phyloP scores from a whole-genome alignment of 371 early-diverging fungal genomes.

The Capniomyces stellatus region DNA sequence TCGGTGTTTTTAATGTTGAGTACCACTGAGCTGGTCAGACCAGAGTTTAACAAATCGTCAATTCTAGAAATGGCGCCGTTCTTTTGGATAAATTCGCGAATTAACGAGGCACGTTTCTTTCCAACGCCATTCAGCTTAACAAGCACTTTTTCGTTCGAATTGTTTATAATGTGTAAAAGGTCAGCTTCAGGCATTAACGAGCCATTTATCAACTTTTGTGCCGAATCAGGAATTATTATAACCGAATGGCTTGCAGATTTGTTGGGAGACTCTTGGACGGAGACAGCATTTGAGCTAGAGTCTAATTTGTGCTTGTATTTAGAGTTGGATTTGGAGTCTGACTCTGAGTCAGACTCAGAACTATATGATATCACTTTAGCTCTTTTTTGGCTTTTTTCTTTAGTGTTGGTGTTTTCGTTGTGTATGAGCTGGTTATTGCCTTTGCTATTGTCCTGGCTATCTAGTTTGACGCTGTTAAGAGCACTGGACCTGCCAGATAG shows the following conservation, averaged over 20 bases:
- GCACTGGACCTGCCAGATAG: too few species aligned
- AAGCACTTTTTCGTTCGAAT: slow-evolving; percentile 30
- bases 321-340: too few species aligned
- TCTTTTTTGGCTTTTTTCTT: too few species aligned
- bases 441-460: too few species aligned
- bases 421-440: too few species aligned
- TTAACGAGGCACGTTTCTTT: slow-evolving; percentile 38
- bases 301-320: too few species aligned
- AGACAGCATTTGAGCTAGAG: background rate
- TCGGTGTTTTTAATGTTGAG: background rate
- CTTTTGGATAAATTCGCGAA: slow-evolving; percentile 26
- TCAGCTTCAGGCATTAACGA: background rate
- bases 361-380: too few species aligned
- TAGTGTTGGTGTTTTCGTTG: too few species aligned
- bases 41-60: slow-evolving; percentile 3
- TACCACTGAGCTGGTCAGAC: background rate
- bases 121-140: slow-evolving; percentile 42
- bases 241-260: background rate
- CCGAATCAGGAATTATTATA: background rate
- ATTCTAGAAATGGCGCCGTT: slow-evolving; percentile 15
- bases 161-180: slow-evolving; percentile 32
- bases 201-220: background rate
- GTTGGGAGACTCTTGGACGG: background rate
- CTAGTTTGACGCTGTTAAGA: too few species aligned
- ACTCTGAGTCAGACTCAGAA: too few species aligned